Evolutionary conservation across 2,329 filamentous ascomycete species (phyloP).

Genomic region (Xylariaceae sp.): DNA sequence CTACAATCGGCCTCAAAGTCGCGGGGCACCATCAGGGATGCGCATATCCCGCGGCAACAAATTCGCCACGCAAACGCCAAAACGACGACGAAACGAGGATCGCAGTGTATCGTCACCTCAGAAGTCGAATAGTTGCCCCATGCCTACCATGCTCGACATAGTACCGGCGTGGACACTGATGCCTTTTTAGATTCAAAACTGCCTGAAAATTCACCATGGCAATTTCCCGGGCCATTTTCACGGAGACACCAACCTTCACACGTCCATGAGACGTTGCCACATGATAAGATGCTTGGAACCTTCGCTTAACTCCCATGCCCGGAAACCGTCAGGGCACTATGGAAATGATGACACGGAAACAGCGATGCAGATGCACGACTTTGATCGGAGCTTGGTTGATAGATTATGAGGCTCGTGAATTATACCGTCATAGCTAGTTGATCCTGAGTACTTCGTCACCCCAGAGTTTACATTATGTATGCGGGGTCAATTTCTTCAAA

Average conservation of each 20-base stretch:
- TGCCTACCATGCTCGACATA: too few species aligned
- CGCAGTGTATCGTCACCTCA: too few species aligned
- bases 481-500: conserved; percentile 25
- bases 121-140: too few species aligned
- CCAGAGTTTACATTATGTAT: conserved; percentile 24
- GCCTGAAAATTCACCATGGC: neutral
- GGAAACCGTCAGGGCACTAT: neutral
- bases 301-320: neutral
- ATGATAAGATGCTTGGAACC: neutral
- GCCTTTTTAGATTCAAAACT: neutral
- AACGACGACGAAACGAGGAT: too few species aligned
- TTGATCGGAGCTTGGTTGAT: neutral
- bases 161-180: too few species aligned
- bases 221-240: neutral
- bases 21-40: too few species aligned
- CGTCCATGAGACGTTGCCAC: neutral
- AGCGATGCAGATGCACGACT: neutral
- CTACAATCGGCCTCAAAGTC: too few species aligned
- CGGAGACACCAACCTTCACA: neutral
- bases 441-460: conserved; percentile 8
- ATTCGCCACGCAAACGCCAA: too few species aligned
- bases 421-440: conserved; percentile 6
- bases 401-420: conserved; percentile 9
- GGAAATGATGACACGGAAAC: neutral
- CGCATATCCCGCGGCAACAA: too few species aligned